Conservation (phyloP, 2,329 filamentous ascomycete genomes). For the Epichloe sibirici region DNA sequence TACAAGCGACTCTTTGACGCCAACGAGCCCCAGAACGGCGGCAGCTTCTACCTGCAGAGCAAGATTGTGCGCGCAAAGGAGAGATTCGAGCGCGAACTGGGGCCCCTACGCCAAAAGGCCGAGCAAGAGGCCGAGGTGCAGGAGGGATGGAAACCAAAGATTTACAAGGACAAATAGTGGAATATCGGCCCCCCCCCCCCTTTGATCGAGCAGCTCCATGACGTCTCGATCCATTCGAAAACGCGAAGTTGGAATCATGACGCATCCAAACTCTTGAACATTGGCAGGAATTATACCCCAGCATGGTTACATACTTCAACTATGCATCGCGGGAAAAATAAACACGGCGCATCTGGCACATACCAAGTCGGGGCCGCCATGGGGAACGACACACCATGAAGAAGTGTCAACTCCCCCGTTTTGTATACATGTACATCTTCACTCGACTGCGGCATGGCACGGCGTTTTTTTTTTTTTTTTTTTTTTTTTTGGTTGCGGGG, state of each 20-base stretch:
- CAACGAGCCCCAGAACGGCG: constrained; percentile 91
- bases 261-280: too few relatives aligned
- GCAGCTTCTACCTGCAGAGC: constrained; percentile 96
- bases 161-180: constrained; percentile 70
- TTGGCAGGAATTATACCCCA: too few relatives aligned
- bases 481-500: too few relatives aligned
- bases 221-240: neutral
- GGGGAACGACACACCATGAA: neutral
- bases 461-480: constrained; percentile 27
- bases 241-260: too few relatives aligned
- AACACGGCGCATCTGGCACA: neutral
- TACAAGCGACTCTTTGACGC: constrained; percentile 93
- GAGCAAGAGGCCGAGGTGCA: constrained; percentile 66
- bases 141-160: constrained; percentile 87
- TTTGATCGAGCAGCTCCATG: neutral
- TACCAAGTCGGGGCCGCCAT: neutral
- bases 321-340: neutral
- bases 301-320: neutral
- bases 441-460: constrained; percentile 41
- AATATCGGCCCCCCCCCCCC: neutral
- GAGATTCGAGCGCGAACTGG: constrained; percentile 77
- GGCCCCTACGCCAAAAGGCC: constrained; percentile 56
- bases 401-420: constrained; percentile 7
- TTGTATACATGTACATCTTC: constrained; percentile 37
- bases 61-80: constrained; percentile 88